Base-by-base conservation (phyloP, 2,329 filamentous ascomycete genomes). In the Talaromyces islandicus region DNA sequence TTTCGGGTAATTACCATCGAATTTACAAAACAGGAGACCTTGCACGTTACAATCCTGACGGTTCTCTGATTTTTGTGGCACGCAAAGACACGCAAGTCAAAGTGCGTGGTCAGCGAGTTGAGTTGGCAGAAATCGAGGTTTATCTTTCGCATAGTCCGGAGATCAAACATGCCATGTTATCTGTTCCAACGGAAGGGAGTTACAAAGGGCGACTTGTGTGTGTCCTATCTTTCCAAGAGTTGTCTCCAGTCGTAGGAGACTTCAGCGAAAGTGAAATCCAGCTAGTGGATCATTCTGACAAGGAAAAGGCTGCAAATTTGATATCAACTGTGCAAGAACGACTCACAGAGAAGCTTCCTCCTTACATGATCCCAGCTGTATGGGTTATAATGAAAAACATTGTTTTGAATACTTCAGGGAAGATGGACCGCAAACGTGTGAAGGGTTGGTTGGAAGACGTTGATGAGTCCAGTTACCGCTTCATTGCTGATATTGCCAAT, bases 91-190 rank as follows among this genome's bases (percentile, higher is more conserved):
- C 69, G 0, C 74, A 77, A 57, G 73, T 77, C 53, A 77, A 78
- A 58, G 35, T 77, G 6, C 71, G 73, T 10, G 75, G 76, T 12
- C 75, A 77, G 56, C 74, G 76, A 52, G 69, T 78, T 10, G 75
- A 78, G 59, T 68, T 76, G 5, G 75, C 72, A 1, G 75, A 77
- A 60, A 71, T 77, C 10, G 75, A 78, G 60, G 70, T 65, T 30
- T 60, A 73, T n/a, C 68, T 69, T 5, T 62, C 69, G 0, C 67
- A 69, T 7, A 62, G 68, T 7, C 75, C 74, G 3, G 72, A 81
- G 0, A 78, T 81, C 32, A 77, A 25, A 24, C 29, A 46, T 29
- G 54, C 27, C 7, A n/a, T 56, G 25, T 21, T 29, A 24, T 38
- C 38, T 7, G 19, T 43, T n/a, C 14, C 54, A 3, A 7, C 38